Percentiles rank a stretch among this genome's conserved stretches.
These are phyloP conservation scores for Coniella vitis DNA, from an alignment of 2,329 filamentous ascomycete genomes.

Conservation along the genomic window DNA sequence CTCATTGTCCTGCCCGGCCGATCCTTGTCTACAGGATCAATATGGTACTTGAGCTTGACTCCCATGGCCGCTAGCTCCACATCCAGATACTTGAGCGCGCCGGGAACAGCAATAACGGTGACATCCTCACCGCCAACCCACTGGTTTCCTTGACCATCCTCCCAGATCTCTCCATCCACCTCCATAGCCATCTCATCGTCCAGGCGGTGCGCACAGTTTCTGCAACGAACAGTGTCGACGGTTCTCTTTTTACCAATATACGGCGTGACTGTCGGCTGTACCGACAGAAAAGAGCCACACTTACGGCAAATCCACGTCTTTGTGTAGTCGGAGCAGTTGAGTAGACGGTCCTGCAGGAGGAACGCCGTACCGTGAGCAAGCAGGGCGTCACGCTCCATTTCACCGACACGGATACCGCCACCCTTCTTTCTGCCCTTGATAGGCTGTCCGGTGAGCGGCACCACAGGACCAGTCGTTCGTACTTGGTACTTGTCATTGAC, in stretches of 20 bases:
- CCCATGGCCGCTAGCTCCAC: constrained; percentile 96
- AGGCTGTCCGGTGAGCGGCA: constrained; percentile 84
- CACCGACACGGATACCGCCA: constrained; percentile 96
- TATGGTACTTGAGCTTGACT: constrained; percentile 78
- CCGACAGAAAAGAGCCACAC: constrained; percentile 87
- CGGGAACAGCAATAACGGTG: constrained; percentile 84
- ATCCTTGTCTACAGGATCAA: constrained; percentile 53
- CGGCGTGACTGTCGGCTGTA: constrained; percentile 68
- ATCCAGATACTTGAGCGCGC: constrained; percentile 87
- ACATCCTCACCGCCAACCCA: constrained; percentile 89
- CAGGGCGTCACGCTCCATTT: constrained; percentile 96
- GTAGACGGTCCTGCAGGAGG: constrained; percentile 85
- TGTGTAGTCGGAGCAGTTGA: constrained; percentile 95
- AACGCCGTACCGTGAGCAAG: constrained; percentile 94
- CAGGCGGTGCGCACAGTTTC: constrained; percentile 63
- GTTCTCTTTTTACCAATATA: constrained; percentile 59
- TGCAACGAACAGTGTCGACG: constrained; percentile 67
- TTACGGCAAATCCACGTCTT: constrained; percentile 81
- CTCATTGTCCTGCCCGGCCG: constrained; percentile 40
- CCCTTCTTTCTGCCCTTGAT: constrained; percentile 96
- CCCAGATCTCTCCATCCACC: constrained; percentile 74
- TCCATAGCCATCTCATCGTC: constrained; percentile 51
- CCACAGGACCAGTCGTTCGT: constrained; percentile 88
- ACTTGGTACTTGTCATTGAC: constrained; percentile 99
- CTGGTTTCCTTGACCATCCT: constrained; percentile 77